Base-by-base conservation (phyloP, 768 basidiomycete species). In the Serendipita sp. region DNA sequence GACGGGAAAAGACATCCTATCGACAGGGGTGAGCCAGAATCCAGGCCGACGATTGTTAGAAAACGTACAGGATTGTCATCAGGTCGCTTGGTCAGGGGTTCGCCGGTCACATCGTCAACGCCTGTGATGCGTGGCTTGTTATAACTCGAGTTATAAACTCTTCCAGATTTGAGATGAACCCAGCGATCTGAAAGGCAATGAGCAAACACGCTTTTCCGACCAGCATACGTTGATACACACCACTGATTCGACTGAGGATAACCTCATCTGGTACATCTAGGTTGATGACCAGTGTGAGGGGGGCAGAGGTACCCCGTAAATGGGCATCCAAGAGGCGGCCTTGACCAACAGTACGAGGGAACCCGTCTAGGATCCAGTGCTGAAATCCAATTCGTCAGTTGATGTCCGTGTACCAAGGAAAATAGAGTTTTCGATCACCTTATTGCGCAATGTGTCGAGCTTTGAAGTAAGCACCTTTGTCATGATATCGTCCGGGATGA, bases 351-450 rank as follows among this genome's bases (percentile, higher is more conserved):
- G 92, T 95, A 44, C 92, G 85, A 63, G 93, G 93, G 70, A 95
- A 94, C 34, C 93, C 93, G 68, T 95, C 93, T 48, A 94, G 73
- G 68, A 95, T 87, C 92, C 92, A 94, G 70, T 89, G 86, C 88
- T 92, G 67, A 5, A 65, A 47, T 15, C 44, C 16, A 51, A 16
- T 51, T 32, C 37, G 5, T 63, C 64, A 53, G 63, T 66, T 10
- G 32, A 46, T 30, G 38, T 65, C 8, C 37, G 4, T 37, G 34
- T 28, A n/a, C 16, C 28, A 28, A 28, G 30, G 44, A n/a, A n/a
- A 45, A 11, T 15, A 45, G 11, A 24, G n/a, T 24, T n/a, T 15
- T 53, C 62, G 66, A 76, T 37, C 66, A 87, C 89, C 78, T 81
- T 84, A 74, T 86, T 82, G 54, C 80, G 79, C 62, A 89, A 75